Base-by-base conservation (phyloP, 2,329 filamentous ascomycete species). In the Bisporella sp. region DNA sequence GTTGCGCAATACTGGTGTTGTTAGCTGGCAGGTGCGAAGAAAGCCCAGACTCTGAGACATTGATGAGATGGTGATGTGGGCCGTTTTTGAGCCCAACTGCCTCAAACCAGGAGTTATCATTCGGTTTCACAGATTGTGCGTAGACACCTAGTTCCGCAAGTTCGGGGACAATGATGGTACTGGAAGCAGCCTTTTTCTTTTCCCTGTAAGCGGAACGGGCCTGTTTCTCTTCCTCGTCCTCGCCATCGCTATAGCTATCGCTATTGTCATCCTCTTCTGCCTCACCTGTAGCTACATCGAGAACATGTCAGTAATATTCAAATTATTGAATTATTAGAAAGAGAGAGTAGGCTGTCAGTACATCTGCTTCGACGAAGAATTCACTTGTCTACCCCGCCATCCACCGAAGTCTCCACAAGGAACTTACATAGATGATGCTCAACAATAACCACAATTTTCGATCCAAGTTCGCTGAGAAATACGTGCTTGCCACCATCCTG, bases 91-190 rank as follows among this genome's bases (percentile, higher is more conserved):
- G 64, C 12, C 66, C 56, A 3, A 69, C 71, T 4, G 68, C 59
- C 13, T 79, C 75, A 61, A 75, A 85, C 83, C 83, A 87, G 0
- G 80, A 82, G 58, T 82, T 78, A 64, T 86, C 76, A 49, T 68
- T 67, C 1, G 83, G 83, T 62, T 87, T 87, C 50, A 86, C 81
- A 0, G 80, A 84, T 61, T 87, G 83, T 0, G 82, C 83, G 56
- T 86, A 87, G 2, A 87, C 80, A 4, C 83, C 83, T 0, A 87
- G 70, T 41, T 76, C 77, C 1, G 81, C 81, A 1, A 87, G 74
- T 57, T 85, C 82, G 0, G 82, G 80, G 28, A 86, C 71, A 57
- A 87, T 85, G 49, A 71, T 62, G 5, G 69, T 69, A 3, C 70
- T 62, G 0, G 70, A 69, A 0, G 71, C 68, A 1, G 72, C 64